A percentile compares a stretch with the other conserved stretches of the same genome.
These are phyloP conservation scores for Gynandropsis gynandra DNA, from an alignment of 345 rosid species.

Conservation along the genomic window DNA sequence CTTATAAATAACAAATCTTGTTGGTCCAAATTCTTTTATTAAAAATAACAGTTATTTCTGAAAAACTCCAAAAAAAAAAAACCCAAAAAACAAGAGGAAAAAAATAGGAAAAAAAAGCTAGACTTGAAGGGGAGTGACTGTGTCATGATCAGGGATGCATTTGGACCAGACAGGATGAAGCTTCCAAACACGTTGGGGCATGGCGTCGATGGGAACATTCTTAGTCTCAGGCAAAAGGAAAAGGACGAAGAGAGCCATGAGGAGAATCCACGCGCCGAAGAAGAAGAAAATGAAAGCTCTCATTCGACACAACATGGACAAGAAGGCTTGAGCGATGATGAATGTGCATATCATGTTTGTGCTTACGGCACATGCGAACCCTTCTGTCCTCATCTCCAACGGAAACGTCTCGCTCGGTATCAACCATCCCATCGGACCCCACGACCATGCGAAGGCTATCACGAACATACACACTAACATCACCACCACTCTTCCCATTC, in stretches of 20 bases:
- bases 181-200: slow-evolving; percentile 51
- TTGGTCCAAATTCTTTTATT: too few species aligned
- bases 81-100: too few species aligned
- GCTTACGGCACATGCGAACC: slow-evolving; percentile 45
- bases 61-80: too few species aligned
- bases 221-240: slow-evolving; percentile 57
- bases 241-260: slow-evolving; percentile 25
- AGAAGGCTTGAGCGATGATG: too few species aligned
- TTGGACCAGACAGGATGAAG: slow-evolving; percentile 67
- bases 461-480: slow-evolving; percentile 38
- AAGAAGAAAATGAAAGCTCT: slow-evolving; percentile 49
- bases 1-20: too few species aligned
- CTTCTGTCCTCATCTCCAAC: slow-evolving; percentile 45
- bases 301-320: slow-evolving; percentile 42
- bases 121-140: too few species aligned
- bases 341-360: slow-evolving; percentile 50
- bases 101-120: too few species aligned
- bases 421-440: too few species aligned
- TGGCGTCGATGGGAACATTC: slow-evolving; percentile 50
- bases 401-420: slow-evolving; percentile 64
- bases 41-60: too few species aligned
- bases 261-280: slow-evolving; percentile 38
- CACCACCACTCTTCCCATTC: slow-evolving; percentile 30
- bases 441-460: slow-evolving; percentile 68
- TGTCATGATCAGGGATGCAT: too few species aligned